Evolutionary conservation across 108 stramenopile genomes (phyloP).

Genomic region (Cyclotella distinguenda): DNA sequence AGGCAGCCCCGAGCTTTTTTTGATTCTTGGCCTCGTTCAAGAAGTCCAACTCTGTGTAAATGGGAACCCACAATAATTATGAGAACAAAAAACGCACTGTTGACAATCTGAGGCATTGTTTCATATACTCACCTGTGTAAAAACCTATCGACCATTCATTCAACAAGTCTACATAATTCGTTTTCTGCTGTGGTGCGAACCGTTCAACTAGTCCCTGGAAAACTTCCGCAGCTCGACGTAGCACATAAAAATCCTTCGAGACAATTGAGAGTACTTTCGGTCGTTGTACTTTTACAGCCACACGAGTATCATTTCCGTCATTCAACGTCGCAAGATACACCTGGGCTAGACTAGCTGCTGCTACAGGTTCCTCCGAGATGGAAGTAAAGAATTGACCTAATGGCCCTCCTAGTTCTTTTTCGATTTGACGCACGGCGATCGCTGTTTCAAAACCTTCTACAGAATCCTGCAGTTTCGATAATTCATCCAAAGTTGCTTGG

Average conservation of each 20-base stretch:
- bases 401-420: constrained; percentile 81
- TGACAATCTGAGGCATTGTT: constrained; percentile 58
- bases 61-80: too few species aligned
- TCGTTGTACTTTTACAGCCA: constrained; percentile 91
- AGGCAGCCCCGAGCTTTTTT: constrained; percentile 49
- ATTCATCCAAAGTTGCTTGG: constrained; percentile 86
- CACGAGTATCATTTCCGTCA: constrained; percentile 73
- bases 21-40: constrained; percentile 83
- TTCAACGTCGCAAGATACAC: constrained; percentile 83
- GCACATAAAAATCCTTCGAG: constrained; percentile 86
- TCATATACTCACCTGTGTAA: too few species aligned
- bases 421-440: constrained; percentile 80
- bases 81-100: background rate
- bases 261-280: constrained; percentile 80
- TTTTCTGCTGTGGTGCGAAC: constrained; percentile 89
- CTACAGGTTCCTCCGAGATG: constrained; percentile 88
- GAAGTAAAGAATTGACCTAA: constrained; percentile 83
- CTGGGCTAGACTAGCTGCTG: constrained; percentile 85
- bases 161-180: constrained; percentile 82
- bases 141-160: constrained; percentile 92
- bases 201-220: constrained; percentile 84
- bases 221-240: constrained; percentile 85
- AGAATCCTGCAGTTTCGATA: constrained; percentile 87
- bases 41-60: constrained; percentile 64
- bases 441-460: constrained; percentile 84